Conservation (phyloP, 169 alveolate species). For the Ichthyophthirius multifiliis region DNA sequence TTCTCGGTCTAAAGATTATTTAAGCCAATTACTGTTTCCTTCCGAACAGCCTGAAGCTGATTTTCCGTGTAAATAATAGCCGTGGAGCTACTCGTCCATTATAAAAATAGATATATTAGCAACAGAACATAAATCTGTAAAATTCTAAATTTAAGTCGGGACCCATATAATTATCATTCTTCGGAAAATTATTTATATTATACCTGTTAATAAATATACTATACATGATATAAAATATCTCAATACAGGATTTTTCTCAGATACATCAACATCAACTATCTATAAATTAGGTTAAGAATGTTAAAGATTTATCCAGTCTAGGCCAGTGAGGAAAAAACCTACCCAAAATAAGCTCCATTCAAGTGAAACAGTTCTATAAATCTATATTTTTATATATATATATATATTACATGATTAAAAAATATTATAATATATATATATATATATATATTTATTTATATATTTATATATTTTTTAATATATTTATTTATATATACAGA, state of each 20-base stretch:
- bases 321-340: constrained; percentile 53
- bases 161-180: constrained; percentile 31
- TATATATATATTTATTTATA: too few relatives aligned
- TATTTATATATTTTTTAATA: too few relatives aligned
- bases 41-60: constrained; percentile 63
- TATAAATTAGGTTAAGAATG: constrained; percentile 25
- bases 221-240: constrained; percentile 47
- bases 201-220: constrained; percentile 36
- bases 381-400: constrained; percentile 22
- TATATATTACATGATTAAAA: background rate
- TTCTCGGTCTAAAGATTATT: constrained; percentile 45
- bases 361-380: constrained; percentile 25
- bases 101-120: constrained; percentile 64
- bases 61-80: constrained; percentile 68
- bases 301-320: constrained; percentile 46
- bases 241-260: constrained; percentile 38
- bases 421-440: background rate
- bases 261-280: constrained; percentile 15
- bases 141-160: constrained; percentile 32
- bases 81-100: constrained; percentile 69
- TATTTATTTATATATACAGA: too few relatives aligned
- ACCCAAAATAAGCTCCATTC: constrained; percentile 59
- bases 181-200: constrained; percentile 24
- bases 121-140: constrained; percentile 66
- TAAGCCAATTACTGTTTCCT: constrained; percentile 57